Evolutionary conservation across 208 protist genomes (phyloP), one percentile per base, ranked within the genome.

Genomic region (Polymyxa betae): DNA sequence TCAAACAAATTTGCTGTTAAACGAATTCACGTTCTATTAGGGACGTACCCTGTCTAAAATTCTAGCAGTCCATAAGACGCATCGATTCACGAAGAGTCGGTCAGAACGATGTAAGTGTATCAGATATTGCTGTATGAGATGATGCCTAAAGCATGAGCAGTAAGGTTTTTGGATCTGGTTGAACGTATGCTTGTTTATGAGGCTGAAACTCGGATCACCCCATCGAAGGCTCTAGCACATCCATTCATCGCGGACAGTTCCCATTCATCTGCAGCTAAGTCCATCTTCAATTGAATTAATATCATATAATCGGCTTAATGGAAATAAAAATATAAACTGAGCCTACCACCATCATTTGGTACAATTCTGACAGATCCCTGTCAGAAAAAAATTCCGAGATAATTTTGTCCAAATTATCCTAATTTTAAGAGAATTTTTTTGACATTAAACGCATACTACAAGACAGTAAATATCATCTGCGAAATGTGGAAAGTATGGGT

Each of bases 171-270:
- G 5, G 40, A 82, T 43, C n/a, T 82, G 72, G 16, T 82, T 5
- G 16, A 82, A 20, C n/a, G 72, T 38, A 82, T 82, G 72, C 72
- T 82, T 12, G 72, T 38, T 16, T 82, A 45, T n/a, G 72, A 82
- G 5, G 35, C 72, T 16, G 12, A n/a, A 43, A 43, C 40, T 20
- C 5, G 72, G 35, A 82, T 82, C 72, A 35, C 16, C 16, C 72
- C 72, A 35, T 5, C 35, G 12, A n/a, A 82, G 72, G 72, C 72
- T 5, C n/a, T 82, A n/a, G 40, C 72, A n/a, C 72, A 82, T 43
- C 72, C 72, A n/a, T 82, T 82, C 72, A 35, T 82, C 72, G 35
- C 35, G 16, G 72, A 66, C n/a, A n/a, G n/a, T n/a, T n/a, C n/a
- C n/a, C n/a, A n/a, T n/a, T n/a, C n/a, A n/a, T n/a, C n/a, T n/a